Base-by-base conservation (phyloP, 148 eudicot genomes). In the Simmondsia chinensis region DNA sequence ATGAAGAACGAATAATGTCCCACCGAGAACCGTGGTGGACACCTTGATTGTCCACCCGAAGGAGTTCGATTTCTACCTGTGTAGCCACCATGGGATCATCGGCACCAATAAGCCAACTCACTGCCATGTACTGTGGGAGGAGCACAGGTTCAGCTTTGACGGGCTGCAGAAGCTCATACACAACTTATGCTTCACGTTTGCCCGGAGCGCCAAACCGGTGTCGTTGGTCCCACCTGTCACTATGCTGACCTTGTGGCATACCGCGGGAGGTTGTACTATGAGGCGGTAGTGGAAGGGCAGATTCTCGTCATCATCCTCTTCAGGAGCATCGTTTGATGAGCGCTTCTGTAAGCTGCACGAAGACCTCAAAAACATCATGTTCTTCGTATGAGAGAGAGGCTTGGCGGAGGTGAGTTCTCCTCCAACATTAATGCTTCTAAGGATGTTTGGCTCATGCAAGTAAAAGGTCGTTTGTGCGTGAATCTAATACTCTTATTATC, bases 81-180 rank as follows among this genome's bases (percentile, higher is more conserved):
- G 83, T 62, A 87, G 96, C 60, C 94, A 87, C 52, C 21, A 49
- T 44, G 47, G 51, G 37, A 75, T 83, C 20, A 62, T 62, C n/a
- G 96, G 96, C 10, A 88, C 97, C 1, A 88, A 84, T 43, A 76
- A 87, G 26, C 87, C 97, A 0, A 87, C 97, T 3, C 91, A 88
- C 50, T 88, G 84, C 72, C 87, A 83, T 66, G 82, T 88, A 24
- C 61, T 84, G n/a, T 88, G 82, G 83, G 94, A 88, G 51, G 94
- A 88, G 61, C 83, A 88, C 63, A 64, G 61, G 32, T 83, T 88
- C 43, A 70, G 86, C 32, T 81, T 94, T 12, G 96, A 88, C 43
- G 70, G 70, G 20, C 61, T 84, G 46, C 97, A 88, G 64, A 60
- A 79, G 11, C 48, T 88, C 43, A 80, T 93, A 5, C 80, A 88